Base-by-base conservation (phyloP, 495 filamentous ascomycete species). In the Aspergillus sclerotioniger region DNA sequence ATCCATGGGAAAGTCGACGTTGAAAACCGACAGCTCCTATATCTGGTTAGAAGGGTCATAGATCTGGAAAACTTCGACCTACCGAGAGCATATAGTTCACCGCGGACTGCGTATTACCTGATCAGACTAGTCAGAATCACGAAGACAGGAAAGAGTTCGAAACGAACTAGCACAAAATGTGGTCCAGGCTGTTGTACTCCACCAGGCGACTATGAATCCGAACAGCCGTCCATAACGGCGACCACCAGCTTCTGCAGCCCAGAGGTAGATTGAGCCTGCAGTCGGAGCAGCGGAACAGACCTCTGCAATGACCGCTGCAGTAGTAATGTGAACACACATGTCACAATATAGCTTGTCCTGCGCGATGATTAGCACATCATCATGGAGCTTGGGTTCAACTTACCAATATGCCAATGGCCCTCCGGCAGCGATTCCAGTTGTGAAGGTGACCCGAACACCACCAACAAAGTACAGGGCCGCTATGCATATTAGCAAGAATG, bases 141-240 rank as follows among this genome's bases (percentile, higher is more conserved):
- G 25, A 25, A 3, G 25, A 25, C n/a, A 25, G 2, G 2, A 2
- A 25, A 25, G 25, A 5, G 25, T 2, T 25, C 25, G 5, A 25
- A 3, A 25, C 25, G 25, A 25, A 25, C 77, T 80, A 7, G 77
- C 77, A 61, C 76, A 79, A 58, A 83, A 83, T 4, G 81, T 83
- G 21, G 81, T 83, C 81, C 81, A 83, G 8, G 81, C 81, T 1
- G 81, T 83, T 8, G 80, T 82, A 68, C 79, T 82, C 81, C 81
- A 83, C 81, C 81, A 83, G 3, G 81, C 81, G 29, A 82, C 81
- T 33, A 81, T 68, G 62, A 83, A 82, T 9, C 81, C 81, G 28
- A 83, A 65, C 3, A 83, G 67, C 41, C 81, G 64, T 8, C 81
- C 81, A 63, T 71, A 83, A 28, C 73, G 69, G 32, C 76, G 77